Evolutionary conservation across 345 rosid genomes (phyloP).

Genomic region (Triadica sebifera): DNA sequence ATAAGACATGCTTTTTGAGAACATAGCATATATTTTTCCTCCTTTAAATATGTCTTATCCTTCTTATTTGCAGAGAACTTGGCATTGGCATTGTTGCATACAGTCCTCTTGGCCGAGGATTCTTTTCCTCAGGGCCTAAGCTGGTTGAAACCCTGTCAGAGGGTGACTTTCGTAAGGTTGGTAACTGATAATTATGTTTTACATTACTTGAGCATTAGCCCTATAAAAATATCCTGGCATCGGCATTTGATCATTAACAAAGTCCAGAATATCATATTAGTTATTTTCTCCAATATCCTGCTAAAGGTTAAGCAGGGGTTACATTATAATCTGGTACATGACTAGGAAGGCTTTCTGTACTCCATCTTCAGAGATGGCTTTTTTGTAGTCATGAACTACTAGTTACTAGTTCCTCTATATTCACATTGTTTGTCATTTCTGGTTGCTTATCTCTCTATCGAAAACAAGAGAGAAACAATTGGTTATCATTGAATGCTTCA

Average conservation of each 20-base stretch:
- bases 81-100: slow-evolving; percentile 75
- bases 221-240: background rate
- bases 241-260: background rate
- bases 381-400: no score
- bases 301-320: no score
- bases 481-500: no score
- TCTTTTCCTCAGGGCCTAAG: slow-evolving; percentile 60
- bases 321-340: background rate
- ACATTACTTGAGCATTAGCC: background rate
- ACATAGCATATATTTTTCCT: background rate
- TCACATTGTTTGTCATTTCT: background rate
- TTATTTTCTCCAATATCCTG: background rate
- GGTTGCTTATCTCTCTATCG: background rate
- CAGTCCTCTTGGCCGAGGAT: slow-evolving; percentile 69
- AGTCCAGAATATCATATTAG: background rate
- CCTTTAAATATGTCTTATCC: background rate
- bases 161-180: slow-evolving; percentile 48
- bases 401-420: background rate
- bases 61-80: slow-evolving; percentile 48
- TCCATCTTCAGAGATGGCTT: no score
- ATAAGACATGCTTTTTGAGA: background rate
- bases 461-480: no score
- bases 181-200: background rate
- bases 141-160: slow-evolving; percentile 38
- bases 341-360: background rate